Percentiles rank a stretch among this genome's conserved stretches.
phyloP scores from a whole-genome alignment of 768 basidiomycete genomes.

The Collybia sordida region DNA sequence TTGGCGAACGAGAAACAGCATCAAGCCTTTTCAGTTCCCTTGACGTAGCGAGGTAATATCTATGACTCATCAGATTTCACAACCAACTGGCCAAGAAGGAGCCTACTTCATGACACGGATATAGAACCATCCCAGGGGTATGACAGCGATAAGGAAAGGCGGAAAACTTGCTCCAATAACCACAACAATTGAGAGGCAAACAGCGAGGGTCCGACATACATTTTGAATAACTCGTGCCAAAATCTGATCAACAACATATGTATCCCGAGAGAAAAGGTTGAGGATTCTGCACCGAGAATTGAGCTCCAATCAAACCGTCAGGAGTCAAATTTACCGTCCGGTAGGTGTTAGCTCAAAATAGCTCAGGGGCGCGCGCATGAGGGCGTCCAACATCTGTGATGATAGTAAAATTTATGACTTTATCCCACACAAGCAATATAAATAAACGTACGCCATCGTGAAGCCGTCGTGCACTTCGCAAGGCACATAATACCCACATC shows the following conservation, averaged over 20 bases:
- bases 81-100: neutral
- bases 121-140: slow-evolving; percentile 83
- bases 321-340: slow-evolving; percentile 54
- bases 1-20: slow-evolving; percentile 85
- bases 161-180: slow-evolving; percentile 87
- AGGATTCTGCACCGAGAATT: slow-evolving; percentile 55
- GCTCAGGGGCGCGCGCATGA: slow-evolving; percentile 80
- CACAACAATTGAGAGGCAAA: slow-evolving; percentile 56
- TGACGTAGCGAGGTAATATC: slow-evolving; percentile 86
- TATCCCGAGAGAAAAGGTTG: slow-evolving; percentile 90
- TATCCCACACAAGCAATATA: neutral
- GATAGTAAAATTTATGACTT: neutral
- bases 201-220: slow-evolving; percentile 63
- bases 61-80: slow-evolving; percentile 21
- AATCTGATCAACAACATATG: slow-evolving; percentile 82
- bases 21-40: slow-evolving; percentile 88
- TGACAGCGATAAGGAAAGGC: slow-evolving; percentile 70
- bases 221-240: slow-evolving; percentile 75
- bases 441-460: slow-evolving; percentile 65
- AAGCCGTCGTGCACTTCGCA: slow-evolving; percentile 70
- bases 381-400: slow-evolving; percentile 68
- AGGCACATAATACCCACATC: slow-evolving; percentile 76
- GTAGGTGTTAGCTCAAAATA: slow-evolving; percentile 92
- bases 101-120: slow-evolving; percentile 70
- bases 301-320: neutral